A percentile compares a stretch with the other conserved stretches of the same genome.
phyloP scores from a whole-genome alignment of 805 yeast genomes.

The Metschnikowia similis region DNA sequence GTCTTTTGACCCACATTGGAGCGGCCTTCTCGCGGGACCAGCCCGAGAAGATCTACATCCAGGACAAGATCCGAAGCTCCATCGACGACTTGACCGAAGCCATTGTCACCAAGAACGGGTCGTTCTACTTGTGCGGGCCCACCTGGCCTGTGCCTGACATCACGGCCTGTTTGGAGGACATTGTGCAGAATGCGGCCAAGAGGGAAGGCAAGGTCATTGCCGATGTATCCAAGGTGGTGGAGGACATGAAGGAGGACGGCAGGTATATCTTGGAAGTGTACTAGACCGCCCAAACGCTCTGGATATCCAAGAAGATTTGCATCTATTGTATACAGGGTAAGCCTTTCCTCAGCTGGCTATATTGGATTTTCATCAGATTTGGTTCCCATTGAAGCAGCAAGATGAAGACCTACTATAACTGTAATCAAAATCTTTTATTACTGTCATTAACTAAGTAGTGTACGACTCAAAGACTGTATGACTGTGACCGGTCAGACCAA shows the following conservation, averaged over 20 bases:
- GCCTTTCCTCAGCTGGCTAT: no score
- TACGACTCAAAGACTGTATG: no score
- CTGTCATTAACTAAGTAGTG: neutral
- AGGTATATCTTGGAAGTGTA: slow-evolving; percentile 93
- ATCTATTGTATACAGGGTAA: no score
- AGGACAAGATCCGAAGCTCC: slow-evolving; percentile 83
- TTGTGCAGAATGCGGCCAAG: slow-evolving; percentile 67
- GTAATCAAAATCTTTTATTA: neutral
- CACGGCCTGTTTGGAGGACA: slow-evolving; percentile 82
- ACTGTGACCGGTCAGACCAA: neutral
- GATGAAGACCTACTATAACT: no score
- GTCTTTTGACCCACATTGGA: slow-evolving; percentile 88
- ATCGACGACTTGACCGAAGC: slow-evolving; percentile 72
- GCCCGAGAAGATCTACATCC: slow-evolving; percentile 89
- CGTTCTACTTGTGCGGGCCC: slow-evolving; percentile 96
- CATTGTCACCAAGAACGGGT: slow-evolving; percentile 72
- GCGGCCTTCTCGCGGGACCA: slow-evolving; percentile 99
- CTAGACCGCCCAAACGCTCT: slow-evolving; percentile 29
- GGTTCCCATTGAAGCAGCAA: no score
- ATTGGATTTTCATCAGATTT: no score
- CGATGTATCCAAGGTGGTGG: slow-evolving; percentile 77
- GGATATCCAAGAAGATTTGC: no score
- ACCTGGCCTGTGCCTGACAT: slow-evolving; percentile 99
- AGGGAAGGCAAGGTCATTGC: slow-evolving; percentile 56
- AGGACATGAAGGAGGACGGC: slow-evolving; percentile 88